Base-by-base conservation (phyloP, 1,284 basidiomycete genomes). In the Cutaneotrichosporon dermatis region DNA sequence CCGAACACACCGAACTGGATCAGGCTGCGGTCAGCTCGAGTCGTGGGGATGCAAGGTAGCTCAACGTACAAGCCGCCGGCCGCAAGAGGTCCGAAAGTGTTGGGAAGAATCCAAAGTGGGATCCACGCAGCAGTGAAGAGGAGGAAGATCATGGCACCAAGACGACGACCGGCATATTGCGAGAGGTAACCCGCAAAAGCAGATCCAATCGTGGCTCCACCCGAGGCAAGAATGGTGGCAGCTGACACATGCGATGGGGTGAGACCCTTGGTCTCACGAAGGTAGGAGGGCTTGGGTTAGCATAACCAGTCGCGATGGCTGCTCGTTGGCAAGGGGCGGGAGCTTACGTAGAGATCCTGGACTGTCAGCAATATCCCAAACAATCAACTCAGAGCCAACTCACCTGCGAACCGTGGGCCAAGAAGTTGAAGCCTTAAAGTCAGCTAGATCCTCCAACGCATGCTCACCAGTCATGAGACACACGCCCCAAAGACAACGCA, bases 1-100 rank as follows among this genome's bases (percentile, higher is more conserved):
- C 88, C 89, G 72, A 92, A 89, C 4, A 91, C 88, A 54, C 89
- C 90, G 62, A 90, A 86, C 71, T 93, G 91, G 40, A 93, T 77
- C 69, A 84, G 93, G 80, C 58, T 60, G 50, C 6, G 1, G 49
- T 51, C 10, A 59, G 25, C 15, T 2, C 1, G 4, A 10, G 2
- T 40, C 9, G 39, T 40, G 39, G 4, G 2, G 39, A 40, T 2
- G 9, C 25, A 25, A 25, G 25, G 2, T 25, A 25, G 25, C 25
- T 25, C 25, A 2, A 60, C 59, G 46, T 9, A 57, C 54, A 75
- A 73, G 12, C 69, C 75, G 43, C 75, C 74, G 12, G 72, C 73
- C 2, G 75, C 54, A 1, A 79, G 67, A 13, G 65, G 66, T 0
- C 66, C 67, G 54, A 79, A 78, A 2, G 58, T 74, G n/a, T 69